These are phyloP conservation scores for Rhododendron henanense DNA, from an alignment of 148 eudicot genomes.

Conservation along the genomic window DNA sequence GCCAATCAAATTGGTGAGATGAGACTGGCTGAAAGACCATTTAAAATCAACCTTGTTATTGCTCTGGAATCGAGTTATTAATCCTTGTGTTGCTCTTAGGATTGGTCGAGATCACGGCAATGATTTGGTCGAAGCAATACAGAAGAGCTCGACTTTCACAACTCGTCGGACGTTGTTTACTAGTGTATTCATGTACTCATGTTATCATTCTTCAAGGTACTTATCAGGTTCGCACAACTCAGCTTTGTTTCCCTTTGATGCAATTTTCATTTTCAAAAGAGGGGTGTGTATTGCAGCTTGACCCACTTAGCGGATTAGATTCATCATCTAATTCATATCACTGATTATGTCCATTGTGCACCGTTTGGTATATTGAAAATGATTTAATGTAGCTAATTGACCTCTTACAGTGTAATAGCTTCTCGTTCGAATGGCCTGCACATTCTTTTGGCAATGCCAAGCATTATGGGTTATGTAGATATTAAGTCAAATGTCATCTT, in stretches of 20 bases:
- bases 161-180: constrained; percentile 61
- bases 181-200: constrained; percentile 39
- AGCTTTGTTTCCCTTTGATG: constrained; percentile 16
- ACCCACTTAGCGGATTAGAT: not conserved
- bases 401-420: not conserved
- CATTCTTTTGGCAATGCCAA: not conserved
- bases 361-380: not conserved
- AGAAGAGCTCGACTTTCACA: constrained; percentile 25
- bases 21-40: not conserved
- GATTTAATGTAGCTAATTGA: not conserved
- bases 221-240: constrained; percentile 58
- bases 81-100: constrained; percentile 18
- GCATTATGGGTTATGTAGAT: not conserved
- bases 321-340: not conserved
- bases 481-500: not conserved
- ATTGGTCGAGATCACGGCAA: constrained; percentile 18
- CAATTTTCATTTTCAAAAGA: not conserved
- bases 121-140: constrained; percentile 25
- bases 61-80: not conserved
- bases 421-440: not conserved
- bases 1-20: not conserved
- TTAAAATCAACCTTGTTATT: not conserved
- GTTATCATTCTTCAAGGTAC: constrained; percentile 55
- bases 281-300: not conserved
- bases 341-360: not conserved